Conservation (phyloP, 2,329 filamentous ascomycete species). For the Pseudocercospora fijiensis region DNA sequence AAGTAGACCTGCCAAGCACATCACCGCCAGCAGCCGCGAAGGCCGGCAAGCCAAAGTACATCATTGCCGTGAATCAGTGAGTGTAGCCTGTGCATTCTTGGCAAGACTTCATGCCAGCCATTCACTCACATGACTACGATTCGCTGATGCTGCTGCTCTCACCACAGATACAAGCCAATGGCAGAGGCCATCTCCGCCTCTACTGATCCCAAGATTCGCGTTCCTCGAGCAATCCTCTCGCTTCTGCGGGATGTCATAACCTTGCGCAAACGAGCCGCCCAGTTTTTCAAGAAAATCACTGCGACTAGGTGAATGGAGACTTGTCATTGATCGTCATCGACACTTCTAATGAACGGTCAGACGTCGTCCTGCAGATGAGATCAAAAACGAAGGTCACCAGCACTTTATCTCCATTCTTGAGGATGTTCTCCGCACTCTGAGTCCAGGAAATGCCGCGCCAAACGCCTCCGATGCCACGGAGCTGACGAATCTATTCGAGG, state of each 20-base stretch:
- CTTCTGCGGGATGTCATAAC: background rate
- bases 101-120: no score
- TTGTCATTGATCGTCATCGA: background rate
- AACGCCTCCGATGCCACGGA: background rate
- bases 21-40: background rate
- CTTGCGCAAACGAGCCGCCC: background rate
- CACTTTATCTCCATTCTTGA: constrained; percentile 10
- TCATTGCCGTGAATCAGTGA: background rate
- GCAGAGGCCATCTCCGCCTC: constrained; percentile 7
- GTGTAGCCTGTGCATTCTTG: no score
- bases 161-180: background rate
- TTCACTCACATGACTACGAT: no score
- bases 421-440: constrained; percentile 4
- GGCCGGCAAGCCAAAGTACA: constrained; percentile 4
- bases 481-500: constrained; percentile 6
- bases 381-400: background rate
- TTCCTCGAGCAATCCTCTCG: constrained; percentile 1
- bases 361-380: background rate
- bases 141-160: background rate
- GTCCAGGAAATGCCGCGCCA: background rate
- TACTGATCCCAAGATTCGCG: constrained; percentile 8
- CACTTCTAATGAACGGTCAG: background rate
- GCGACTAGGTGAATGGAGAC: background rate
- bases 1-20: background rate
- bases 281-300: background rate